Evolutionary conservation across 2,329 filamentous ascomycete genomes (phyloP).

Genomic region (Proliferodiscus dingleyae): DNA sequence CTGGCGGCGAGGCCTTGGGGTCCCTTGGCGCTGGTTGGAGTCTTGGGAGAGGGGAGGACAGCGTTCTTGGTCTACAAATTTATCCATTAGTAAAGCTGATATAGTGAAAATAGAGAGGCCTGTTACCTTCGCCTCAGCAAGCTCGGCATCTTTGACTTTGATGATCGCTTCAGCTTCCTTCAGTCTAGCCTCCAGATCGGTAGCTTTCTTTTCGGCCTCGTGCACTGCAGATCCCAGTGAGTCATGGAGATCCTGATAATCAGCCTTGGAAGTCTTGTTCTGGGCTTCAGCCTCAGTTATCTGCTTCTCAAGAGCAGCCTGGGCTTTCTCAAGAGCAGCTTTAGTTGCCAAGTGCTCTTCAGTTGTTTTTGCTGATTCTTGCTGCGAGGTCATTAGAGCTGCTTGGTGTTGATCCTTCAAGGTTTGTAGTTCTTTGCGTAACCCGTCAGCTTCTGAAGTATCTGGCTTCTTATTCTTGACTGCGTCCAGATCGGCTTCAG

Average conservation of each 20-base stretch:
- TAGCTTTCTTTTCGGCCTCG: conserved; percentile 40
- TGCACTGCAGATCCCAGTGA: conserved; percentile 56
- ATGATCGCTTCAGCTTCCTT: conserved; percentile 37
- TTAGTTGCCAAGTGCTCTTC: conserved; percentile 36
- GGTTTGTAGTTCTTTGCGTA: conserved; percentile 50
- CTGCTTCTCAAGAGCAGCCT: conserved; percentile 50
- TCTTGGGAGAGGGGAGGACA: conserved; percentile 28
- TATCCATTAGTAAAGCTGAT: conserved; percentile 3
- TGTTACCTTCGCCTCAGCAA: conserved; percentile 54
- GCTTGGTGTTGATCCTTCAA: conserved; percentile 45
- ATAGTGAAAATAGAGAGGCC: background rate
- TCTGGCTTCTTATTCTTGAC: conserved; percentile 51
- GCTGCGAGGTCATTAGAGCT: conserved; percentile 33
- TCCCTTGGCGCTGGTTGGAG: conserved; percentile 28
- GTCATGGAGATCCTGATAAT: conserved; percentile 57
- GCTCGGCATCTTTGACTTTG: conserved; percentile 56
- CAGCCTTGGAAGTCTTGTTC: conserved; percentile 46
- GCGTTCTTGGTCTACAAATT: conserved; percentile 41
- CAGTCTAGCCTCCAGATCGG: conserved; percentile 36
- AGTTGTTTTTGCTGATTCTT: conserved; percentile 32
- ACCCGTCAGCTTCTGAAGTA: conserved; percentile 47
- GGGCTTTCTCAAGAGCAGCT: conserved; percentile 37
- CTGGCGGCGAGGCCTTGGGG: conserved; percentile 47
- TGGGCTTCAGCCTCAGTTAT: conserved; percentile 47
- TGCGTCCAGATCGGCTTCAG: conserved; percentile 54